Base-by-base conservation (phyloP, 148 eudicot genomes). In the Silene uniflora region DNA sequence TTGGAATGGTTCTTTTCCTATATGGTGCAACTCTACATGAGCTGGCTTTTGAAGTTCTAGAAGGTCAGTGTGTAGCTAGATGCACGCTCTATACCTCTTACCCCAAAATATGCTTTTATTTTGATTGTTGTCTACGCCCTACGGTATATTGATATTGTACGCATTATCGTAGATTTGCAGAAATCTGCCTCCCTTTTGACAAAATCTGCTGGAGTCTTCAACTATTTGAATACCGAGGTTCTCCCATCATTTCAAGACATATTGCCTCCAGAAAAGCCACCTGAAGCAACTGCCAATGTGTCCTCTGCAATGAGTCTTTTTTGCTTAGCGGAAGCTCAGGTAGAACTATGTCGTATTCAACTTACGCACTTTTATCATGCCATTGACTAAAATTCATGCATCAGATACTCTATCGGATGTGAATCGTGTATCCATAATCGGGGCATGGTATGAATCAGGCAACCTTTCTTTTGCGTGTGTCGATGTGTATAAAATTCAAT, bases 281-380 rank as follows among this genome's bases (percentile, higher is more conserved):
- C 90, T 5, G 98, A 93, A 82, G 81, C 78, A 73, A 62, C 80
- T 59, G 69, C 81, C 35, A 11, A 72, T 25, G 58, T 91, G 22
- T 81, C 86, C 75, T 79, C 84, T 25, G 82, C 83, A 62, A 84
- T 88, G 91, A 85, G 83, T 83, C 85, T 91, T 49, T 63, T 90
- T 73, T 91, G 98, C 79, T 84, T 93, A 87, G 93, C 98, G 7
- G 96, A 93, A 73, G 93, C 98, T 29, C 96, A 93, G 91, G 98
- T 90, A 73, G 80, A 66, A 39, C 25, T 23, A 21, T 59, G 39
- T 7, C 75, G 9, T 29, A 39, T 39, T 39, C 44, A 39, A 52
- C 9, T 52, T 16, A 52, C 17, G 56, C 14, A 52, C 18, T 52
- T 52, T 16, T 52, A 11, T 52, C 56, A 52, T 52, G 56, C 17